A percentile compares a stretch with the other conserved stretches of the same genome.
Evolutionary conservation across 2,329 filamentous ascomycete genomes (phyloP).

Genomic region (Paraphaeosphaeria sporulosa): DNA sequence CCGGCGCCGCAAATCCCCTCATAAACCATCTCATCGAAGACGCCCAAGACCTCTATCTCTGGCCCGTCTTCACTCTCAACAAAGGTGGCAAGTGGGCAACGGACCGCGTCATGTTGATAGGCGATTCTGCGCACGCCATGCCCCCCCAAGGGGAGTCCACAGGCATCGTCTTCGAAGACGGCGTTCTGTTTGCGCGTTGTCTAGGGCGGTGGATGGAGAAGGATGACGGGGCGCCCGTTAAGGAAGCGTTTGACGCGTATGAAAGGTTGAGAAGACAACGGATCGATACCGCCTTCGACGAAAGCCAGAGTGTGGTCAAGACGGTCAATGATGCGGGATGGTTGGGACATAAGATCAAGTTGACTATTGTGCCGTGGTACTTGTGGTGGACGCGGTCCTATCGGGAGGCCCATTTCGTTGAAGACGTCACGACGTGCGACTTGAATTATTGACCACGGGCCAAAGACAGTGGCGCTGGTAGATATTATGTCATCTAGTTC

Average conservation of each 20-base stretch:
- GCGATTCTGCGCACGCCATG: conserved; percentile 59
- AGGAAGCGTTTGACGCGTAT: conserved; percentile 58
- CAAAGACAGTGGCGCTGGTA: not conserved
- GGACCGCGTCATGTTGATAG: conserved; percentile 54
- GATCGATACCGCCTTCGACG: conserved; percentile 56
- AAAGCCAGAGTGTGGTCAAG: conserved; percentile 55
- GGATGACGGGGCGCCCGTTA: conserved; percentile 43
- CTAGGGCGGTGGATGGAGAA: conserved; percentile 53
- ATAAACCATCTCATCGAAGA: conserved; percentile 52
- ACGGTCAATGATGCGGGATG: conserved; percentile 56
- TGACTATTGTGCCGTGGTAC: conserved; percentile 56
- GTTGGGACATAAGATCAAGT: conserved; percentile 56
- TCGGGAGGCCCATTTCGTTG: conserved; percentile 54
- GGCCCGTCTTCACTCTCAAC: conserved; percentile 56
- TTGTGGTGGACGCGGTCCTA: conserved; percentile 53
- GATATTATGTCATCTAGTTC: not conserved
- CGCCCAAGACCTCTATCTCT: conserved; percentile 54
- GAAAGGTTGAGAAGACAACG: conserved; percentile 54
- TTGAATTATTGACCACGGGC: conserved; percentile 45
- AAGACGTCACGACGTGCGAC: conserved; percentile 54
- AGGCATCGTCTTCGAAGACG: conserved; percentile 62
- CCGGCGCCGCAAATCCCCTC: conserved; percentile 46
- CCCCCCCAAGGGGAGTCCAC: conserved; percentile 61
- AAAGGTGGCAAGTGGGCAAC: conserved; percentile 56
- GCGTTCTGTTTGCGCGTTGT: conserved; percentile 57